Base-by-base conservation (phyloP, 2,329 filamentous ascomycete species). In the Curvularia verruculosa region DNA sequence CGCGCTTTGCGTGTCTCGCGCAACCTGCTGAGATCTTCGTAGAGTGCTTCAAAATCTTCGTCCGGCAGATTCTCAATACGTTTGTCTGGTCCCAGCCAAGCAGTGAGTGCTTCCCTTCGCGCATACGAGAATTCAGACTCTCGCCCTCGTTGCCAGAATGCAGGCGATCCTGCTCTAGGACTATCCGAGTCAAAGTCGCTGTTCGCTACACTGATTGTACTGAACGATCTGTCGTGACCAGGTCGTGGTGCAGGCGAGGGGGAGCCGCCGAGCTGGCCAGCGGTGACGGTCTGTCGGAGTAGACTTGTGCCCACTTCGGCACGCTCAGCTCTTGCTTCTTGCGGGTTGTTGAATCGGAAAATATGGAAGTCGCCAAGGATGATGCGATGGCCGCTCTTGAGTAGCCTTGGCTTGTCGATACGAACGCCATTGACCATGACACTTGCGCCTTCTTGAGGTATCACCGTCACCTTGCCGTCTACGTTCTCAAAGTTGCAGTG, bases 341-440 rank as follows among this genome's bases (percentile, higher is more conserved):
- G 89, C 0, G 95, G 95, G 73, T 99, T 93, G 70, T 98, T 99
- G 81, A 99, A 99, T 54, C 95, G 85, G 79, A 99, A 98, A 59
- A 99, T 99, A 75, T 99, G 95, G 68, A 99, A 99, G 76, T 99
- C 95, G 39, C 95, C 95, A 9, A 99, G 82, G 61, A 99, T 99
- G 52, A 99, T 90, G 60, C 95, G 89, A 74, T 93, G 96, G 5
- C 95, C 95, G 69, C 93, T 97, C 71, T 93, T 89, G 41, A 99
- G 82, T 63, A 92, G 86, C 64, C 89, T 92, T 1, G 93, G 88
- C 69, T 93, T 92, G 52, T 92, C 87, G 52, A 98, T 90, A 18
- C 93, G 89, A 63, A 94, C 86, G 56, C 95, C 95, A 70, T 99
- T 99, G 50, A 99, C 92, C 95, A 99, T 99, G 56, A 99, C 91